Base-by-base conservation (phyloP, 768 basidiomycete genomes). In the Amanita polypyramis region DNA sequence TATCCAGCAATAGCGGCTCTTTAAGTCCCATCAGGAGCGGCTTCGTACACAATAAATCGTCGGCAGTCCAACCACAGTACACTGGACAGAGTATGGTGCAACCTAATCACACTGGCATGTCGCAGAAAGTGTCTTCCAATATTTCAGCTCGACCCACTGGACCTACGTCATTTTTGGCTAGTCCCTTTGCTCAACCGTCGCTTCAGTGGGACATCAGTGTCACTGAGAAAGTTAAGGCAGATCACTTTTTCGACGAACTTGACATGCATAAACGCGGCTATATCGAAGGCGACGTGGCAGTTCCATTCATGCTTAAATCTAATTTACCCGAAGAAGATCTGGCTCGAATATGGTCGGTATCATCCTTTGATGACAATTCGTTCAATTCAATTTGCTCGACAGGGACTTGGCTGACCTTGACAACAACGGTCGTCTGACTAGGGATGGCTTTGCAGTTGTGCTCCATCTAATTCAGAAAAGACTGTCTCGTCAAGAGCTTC, bases 341-440 rank as follows among this genome's bases (percentile, higher is more conserved):
- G n/a, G 96, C 96, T 3, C 83, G 78, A 56, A 71, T 99, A 42
- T 99, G 96, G 95, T 95, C 58, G 44, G 83, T 70, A 17, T 39
- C 41, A 27, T 19, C 19, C 44, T 37, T 30, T 37, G 0, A 44
- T 1, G 51, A 27, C 23, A 51, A 38, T 19, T 45, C 23, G 51
- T 42, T 3, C 33, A 36, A 20, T 47, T 33, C 23, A 55, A 53
- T 17, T 43, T 39, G 47, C 19, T 21, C 4, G 3, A 0, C 51
- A 97, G 94, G 95, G 96, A 99, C 63, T 76, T 99, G 15, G 75
- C 92, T 21, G 95, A 98, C 59, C 74, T 97, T 19, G 79, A 85
- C 52, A 85, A 84, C 44, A 85, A 95, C 49, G 96, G 96, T 1
- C 76, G 73, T 47, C 71, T 99, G 41, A 92, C 82, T 2, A 76